These are phyloP conservation scores for Ceratobasidium sp. DNA, from an alignment of 1,284 basidiomycete species.

Conservation along the genomic window DNA sequence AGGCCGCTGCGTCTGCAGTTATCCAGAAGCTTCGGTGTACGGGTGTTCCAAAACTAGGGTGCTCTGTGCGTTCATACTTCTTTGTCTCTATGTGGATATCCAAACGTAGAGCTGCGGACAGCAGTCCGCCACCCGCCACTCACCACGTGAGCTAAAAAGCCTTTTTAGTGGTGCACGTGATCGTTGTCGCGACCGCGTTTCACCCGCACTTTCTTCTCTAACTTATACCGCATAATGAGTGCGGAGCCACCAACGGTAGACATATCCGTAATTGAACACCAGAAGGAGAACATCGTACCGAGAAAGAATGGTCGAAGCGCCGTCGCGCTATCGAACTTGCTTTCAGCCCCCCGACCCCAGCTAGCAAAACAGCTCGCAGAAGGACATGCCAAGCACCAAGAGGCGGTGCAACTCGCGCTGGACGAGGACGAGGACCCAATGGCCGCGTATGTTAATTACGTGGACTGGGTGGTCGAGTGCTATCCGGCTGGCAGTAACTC, in stretches of 20 bases:
- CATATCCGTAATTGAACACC: constrained; percentile 56
- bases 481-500: constrained; percentile 65
- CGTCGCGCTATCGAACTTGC: constrained; percentile 56
- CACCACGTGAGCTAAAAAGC: constrained; percentile 10
- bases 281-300: constrained; percentile 66
- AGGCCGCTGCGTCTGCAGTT: not conserved
- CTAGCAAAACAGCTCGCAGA: constrained; percentile 52
- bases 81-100: no score
- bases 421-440: constrained; percentile 71
- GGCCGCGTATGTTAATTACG: constrained; percentile 66
- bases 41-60: no score
- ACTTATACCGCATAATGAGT: constrained; percentile 17
- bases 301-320: constrained; percentile 60
- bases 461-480: constrained; percentile 69
- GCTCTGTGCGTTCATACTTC: not conserved
- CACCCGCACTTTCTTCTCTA: not conserved
- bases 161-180: constrained; percentile 11
- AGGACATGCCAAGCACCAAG: constrained; percentile 53
- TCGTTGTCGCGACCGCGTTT: constrained; percentile 18
- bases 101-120: no score
- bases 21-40: constrained; percentile 12
- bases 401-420: constrained; percentile 51
- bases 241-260: constrained; percentile 50
- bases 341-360: constrained; percentile 51
- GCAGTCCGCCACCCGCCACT: not conserved